Evolutionary conservation across 441 rosid genomes (phyloP).

Genomic region (Aleurites moluccanus): DNA sequence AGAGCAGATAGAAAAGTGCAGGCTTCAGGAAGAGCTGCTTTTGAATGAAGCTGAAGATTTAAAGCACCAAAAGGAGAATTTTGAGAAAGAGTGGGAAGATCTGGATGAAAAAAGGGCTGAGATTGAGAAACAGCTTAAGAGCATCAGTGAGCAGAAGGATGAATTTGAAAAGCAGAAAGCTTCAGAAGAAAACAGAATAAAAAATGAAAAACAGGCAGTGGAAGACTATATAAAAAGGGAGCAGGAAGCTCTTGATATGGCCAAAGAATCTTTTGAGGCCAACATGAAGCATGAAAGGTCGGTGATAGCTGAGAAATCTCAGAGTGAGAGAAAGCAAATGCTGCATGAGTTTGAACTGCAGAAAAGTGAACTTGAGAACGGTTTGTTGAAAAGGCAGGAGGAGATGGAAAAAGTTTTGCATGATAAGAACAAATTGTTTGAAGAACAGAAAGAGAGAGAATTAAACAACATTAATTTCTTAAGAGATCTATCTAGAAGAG

Average conservation of each 20-base stretch:
- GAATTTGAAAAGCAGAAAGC: slow-evolving; percentile 60
- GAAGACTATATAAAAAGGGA: slow-evolving; percentile 57
- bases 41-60: slow-evolving; percentile 84
- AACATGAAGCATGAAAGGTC: slow-evolving; percentile 71
- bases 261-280: slow-evolving; percentile 68
- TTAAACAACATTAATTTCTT: slow-evolving; percentile 61
- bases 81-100: slow-evolving; percentile 95
- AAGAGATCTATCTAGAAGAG: slow-evolving; percentile 79
- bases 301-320: slow-evolving; percentile 56
- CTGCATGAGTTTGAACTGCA: slow-evolving; percentile 66
- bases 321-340: slow-evolving; percentile 72
- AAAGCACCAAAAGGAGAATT: slow-evolving; percentile 74
- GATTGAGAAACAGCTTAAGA: slow-evolving; percentile 56
- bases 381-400: slow-evolving; percentile 56
- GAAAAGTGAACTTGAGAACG: slow-evolving; percentile 66
- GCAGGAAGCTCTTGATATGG: slow-evolving; percentile 62
- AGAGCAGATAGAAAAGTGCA: slow-evolving; percentile 68
- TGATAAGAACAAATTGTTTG: slow-evolving; percentile 55
- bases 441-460: slow-evolving; percentile 82
- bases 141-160: slow-evolving; percentile 49
- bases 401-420: slow-evolving; percentile 64
- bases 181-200: slow-evolving; percentile 67
- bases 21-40: slow-evolving; percentile 70
- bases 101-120: slow-evolving; percentile 72
- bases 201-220: slow-evolving; percentile 52